phyloP scores from a whole-genome alignment of 352 stramenopile species.

The Albugo candida region DNA sequence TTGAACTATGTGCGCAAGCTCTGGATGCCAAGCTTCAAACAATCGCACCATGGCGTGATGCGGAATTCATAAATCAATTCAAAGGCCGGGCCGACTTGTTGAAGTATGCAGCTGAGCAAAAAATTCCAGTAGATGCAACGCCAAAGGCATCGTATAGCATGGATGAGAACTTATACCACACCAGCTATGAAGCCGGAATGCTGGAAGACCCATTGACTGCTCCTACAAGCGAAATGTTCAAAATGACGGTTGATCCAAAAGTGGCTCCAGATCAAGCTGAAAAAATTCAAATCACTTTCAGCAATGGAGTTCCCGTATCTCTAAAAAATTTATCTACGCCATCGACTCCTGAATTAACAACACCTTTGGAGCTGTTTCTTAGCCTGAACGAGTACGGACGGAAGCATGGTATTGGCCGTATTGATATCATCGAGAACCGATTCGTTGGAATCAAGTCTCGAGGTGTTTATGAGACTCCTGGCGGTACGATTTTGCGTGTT shows the following conservation, averaged over 20 bases:
- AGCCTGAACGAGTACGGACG: slow-evolving; percentile 94
- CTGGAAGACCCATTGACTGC: slow-evolving; percentile 89
- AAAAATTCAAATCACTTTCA: slow-evolving; percentile 89
- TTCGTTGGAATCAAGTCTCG: slow-evolving; percentile 99
- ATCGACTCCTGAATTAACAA: slow-evolving; percentile 72
- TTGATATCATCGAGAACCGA: slow-evolving; percentile 99
- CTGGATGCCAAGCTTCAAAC: slow-evolving; percentile 91
- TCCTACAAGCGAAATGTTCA: slow-evolving; percentile 92
- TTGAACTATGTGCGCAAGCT: slow-evolving; percentile 96
- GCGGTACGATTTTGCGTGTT: slow-evolving; percentile 80
- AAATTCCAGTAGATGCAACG: slow-evolving; percentile 93
- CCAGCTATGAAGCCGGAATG: slow-evolving; percentile 92
- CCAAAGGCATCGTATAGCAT: slow-evolving; percentile 96
- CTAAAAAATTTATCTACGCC: slow-evolving; percentile 79
- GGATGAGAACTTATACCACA: slow-evolving; percentile 99
- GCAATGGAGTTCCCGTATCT: slow-evolving; percentile 86
- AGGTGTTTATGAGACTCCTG: slow-evolving; percentile 97
- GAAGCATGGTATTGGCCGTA: slow-evolving; percentile 92
- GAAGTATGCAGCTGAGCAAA: slow-evolving; percentile 92
- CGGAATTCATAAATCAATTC: slow-evolving; percentile 97
- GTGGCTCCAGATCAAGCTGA: slow-evolving; percentile 81
- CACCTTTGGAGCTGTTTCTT: slow-evolving; percentile 90
- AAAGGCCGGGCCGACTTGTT: slow-evolving; percentile 94
- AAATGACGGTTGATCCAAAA: slow-evolving; percentile 94
- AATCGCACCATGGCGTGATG: slow-evolving; percentile 94